Conservation (phyloP, 164 flowering plant genomes). For the Vitis riparia region DNA sequence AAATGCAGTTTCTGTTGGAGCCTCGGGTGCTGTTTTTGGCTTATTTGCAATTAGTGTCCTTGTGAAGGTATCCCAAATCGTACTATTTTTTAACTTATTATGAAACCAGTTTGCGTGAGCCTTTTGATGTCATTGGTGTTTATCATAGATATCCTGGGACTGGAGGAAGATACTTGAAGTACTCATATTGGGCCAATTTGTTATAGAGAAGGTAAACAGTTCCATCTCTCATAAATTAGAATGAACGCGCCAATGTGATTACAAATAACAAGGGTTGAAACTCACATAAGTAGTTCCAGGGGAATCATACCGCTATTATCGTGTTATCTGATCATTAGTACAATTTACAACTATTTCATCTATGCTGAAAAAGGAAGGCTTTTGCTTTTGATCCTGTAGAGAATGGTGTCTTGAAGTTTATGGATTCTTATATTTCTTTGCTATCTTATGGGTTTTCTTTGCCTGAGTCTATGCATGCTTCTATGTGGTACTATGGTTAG, state of each 20-base stretch:
- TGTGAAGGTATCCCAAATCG: slow-evolving; percentile 65
- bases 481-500: too few species aligned
- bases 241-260: neutral
- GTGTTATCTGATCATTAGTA: too few species aligned
- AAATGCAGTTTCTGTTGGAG: slow-evolving; percentile 94
- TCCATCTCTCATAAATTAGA: neutral
- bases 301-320: too few species aligned
- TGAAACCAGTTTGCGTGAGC: neutral
- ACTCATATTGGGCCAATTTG: slow-evolving; percentile 93
- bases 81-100: neutral
- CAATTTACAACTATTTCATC: too few species aligned
- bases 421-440: too few species aligned
- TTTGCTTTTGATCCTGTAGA: too few species aligned
- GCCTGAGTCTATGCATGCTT: too few species aligned
- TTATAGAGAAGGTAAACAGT: slow-evolving; percentile 68
- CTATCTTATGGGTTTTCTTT: too few species aligned
- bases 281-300: too few species aligned
- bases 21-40: slow-evolving; percentile 98
- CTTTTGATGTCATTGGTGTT: neutral
- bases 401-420: too few species aligned
- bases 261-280: neutral
- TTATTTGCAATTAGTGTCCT: slow-evolving; percentile 96
- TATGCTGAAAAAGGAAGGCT: too few species aligned
- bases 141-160: slow-evolving; percentile 84
- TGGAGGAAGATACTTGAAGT: slow-evolving; percentile 99